These are phyloP conservation scores for Metahyphopichia silvanorum DNA, from an alignment of 805 yeast species.

Conservation along the genomic window DNA sequence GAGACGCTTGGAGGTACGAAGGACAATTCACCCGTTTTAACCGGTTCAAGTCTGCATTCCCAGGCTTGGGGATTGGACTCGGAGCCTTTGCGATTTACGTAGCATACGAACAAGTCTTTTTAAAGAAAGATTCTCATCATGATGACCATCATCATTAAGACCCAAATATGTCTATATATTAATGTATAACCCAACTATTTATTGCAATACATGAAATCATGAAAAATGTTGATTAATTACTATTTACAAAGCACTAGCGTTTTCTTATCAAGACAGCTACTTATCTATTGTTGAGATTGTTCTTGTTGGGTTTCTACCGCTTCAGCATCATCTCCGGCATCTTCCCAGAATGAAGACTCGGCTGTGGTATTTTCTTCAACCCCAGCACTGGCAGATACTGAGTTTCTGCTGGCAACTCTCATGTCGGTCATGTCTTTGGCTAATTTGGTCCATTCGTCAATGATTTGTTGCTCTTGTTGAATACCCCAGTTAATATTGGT, in stretches of 20 bases:
- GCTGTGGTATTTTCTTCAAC: too few relatives aligned
- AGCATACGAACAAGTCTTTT: slow-evolving; percentile 55
- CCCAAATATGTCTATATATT: too few relatives aligned
- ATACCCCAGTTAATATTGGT: slow-evolving; percentile 66
- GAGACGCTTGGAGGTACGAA: slow-evolving; percentile 90
- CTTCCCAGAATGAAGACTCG: too few relatives aligned
- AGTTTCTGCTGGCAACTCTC: slow-evolving; percentile 42
- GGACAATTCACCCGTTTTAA: slow-evolving; percentile 73
- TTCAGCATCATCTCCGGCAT: slow-evolving; percentile 4
- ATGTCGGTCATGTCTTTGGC: slow-evolving; percentile 65
- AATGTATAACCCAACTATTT: too few relatives aligned
- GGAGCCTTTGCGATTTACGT: slow-evolving; percentile 69
- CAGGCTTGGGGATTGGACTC: slow-evolving; percentile 77
- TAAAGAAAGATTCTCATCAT: slow-evolving; percentile 31
- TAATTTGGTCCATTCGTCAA: slow-evolving; percentile 70
- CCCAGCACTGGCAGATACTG: too few relatives aligned
- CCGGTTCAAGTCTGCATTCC: slow-evolving; percentile 69
- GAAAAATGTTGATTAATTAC: too few relatives aligned
- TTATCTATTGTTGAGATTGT: too few relatives aligned
- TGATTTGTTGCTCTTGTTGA: slow-evolving; percentile 63
- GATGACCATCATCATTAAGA: slow-evolving; percentile 12
- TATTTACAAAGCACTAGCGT: too few relatives aligned
- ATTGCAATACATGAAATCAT: too few relatives aligned
- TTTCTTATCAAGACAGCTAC: too few relatives aligned
- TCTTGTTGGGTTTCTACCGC: too few relatives aligned